Base-by-base conservation (phyloP, 768 basidiomycete species). In the Xerocomellus chrysenteron region DNA sequence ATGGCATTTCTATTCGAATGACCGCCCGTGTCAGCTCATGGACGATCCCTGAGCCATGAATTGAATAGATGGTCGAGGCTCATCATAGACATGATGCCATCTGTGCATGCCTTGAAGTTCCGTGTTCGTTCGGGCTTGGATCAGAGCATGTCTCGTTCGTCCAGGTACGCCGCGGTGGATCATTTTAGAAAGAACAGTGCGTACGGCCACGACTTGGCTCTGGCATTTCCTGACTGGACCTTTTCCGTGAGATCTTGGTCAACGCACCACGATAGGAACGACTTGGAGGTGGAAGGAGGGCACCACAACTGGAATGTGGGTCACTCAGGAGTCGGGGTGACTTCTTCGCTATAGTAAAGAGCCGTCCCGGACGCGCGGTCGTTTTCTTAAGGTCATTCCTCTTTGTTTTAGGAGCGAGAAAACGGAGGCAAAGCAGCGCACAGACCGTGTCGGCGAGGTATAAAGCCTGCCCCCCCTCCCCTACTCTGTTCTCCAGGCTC, bases 401-500 rank as follows among this genome's bases (percentile, higher is more conserved):
- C 32, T 33, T 47, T 28, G 47, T 24, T 21, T 44, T 30, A 14
- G 39, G 45, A 36, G 37, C 13, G n/a, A 42, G 37, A 24, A 40
- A 30, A 35, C 5, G 32, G 39, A 19, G 24, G 48, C 1, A 33
- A 28, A 39, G 17, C 11, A 13, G 36, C 11, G 42, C 60, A 59
- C 46, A 21, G 58, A 46, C 58, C 50, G 43, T 42, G 51, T 50
- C 55, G 21, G 13, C n/a, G 54, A 54, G 49, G 41, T 63, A 63
- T 62, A 63, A 51, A 62, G 39, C 26, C 48, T 42, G 24, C 0
- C 19, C 33, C 19, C 11, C 12, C 19, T 28, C 19, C 26, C 37
- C n/a, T 12, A 3, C 17, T 16, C 24, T 26, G 8, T 44, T 41
- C 50, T 44, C 30, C 42, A 59, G 37, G 41, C 42, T 44, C 47